A percentile compares a stretch with the other conserved stretches of the same genome.
Evolutionary conservation across 2,329 filamentous ascomycete genomes (phyloP).

Genomic region (Aspergillus amoenus): DNA sequence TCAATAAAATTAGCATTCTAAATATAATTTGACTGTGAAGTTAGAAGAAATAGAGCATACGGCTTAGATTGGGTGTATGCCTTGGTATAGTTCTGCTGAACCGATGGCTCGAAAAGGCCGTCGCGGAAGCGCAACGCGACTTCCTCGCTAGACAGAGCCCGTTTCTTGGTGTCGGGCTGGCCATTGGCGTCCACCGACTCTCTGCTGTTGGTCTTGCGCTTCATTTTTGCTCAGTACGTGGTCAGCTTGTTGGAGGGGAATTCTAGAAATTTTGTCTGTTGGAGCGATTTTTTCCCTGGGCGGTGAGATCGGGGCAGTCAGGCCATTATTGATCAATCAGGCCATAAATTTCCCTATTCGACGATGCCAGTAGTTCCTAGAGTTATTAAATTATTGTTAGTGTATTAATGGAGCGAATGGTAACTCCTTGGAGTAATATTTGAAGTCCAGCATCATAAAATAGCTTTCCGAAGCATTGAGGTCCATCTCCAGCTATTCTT

Average conservation of each 20-base stretch:
- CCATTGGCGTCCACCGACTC: slow-evolving; percentile 31
- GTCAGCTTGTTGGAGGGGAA: background rate
- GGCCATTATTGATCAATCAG: slow-evolving; percentile 19
- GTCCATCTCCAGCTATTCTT: background rate
- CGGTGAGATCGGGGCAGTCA: slow-evolving; percentile 21
- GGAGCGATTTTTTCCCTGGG: slow-evolving; percentile 13
- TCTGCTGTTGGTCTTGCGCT: slow-evolving; percentile 43
- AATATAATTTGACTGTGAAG: background rate
- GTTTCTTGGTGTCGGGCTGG: slow-evolving; percentile 38
- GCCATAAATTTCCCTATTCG: background rate
- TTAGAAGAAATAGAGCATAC: slow-evolving; percentile 28
- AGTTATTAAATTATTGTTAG: background rate
- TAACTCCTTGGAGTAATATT: background rate
- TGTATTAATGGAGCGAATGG: background rate
- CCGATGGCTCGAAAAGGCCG: slow-evolving; percentile 43
- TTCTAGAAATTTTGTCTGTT: background rate
- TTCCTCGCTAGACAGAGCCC: slow-evolving; percentile 39
- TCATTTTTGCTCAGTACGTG: slow-evolving; percentile 32
- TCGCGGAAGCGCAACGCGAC: slow-evolving; percentile 44
- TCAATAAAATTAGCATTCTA: slow-evolving; percentile 5
- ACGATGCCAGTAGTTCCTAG: background rate
- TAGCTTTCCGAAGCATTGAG: background rate
- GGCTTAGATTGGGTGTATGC: slow-evolving; percentile 44
- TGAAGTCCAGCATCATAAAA: background rate
- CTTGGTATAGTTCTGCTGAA: slow-evolving; percentile 44